Evolutionary conservation across 1,139 yeast genomes (phyloP).

Genomic region (Sugiyamaella neomexicana): DNA sequence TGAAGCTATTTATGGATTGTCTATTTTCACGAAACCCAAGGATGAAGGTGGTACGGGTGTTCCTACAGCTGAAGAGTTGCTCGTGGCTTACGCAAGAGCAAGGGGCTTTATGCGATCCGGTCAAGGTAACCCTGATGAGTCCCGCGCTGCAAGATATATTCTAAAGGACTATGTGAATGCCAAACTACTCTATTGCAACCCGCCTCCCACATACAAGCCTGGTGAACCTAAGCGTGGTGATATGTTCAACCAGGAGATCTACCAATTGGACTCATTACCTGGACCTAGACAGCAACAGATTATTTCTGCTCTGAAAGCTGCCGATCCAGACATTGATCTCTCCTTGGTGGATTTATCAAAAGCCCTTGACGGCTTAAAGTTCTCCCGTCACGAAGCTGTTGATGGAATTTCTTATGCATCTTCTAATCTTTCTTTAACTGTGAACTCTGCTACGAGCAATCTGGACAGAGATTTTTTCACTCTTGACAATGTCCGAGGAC

Average conservation of each 20-base stretch:
- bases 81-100: constrained; percentile 92
- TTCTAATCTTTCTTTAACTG: constrained; percentile 31
- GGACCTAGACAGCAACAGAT: constrained; percentile 75
- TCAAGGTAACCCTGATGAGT: constrained; percentile 95
- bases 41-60: constrained; percentile 89
- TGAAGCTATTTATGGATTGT: constrained; percentile 93
- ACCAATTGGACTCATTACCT: constrained; percentile 58
- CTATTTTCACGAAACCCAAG: constrained; percentile 67
- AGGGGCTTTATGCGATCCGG: constrained; percentile 94
- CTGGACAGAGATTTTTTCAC: constrained; percentile 82
- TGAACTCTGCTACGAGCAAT: constrained; percentile 53
- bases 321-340: constrained; percentile 40
- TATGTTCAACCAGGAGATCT: constrained; percentile 71
- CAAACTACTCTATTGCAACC: constrained; percentile 77
- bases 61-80: constrained; percentile 86
- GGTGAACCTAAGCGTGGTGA: constrained; percentile 39
- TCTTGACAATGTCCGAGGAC: constrained; percentile 64
- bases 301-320: constrained; percentile 30
- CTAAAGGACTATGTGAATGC: constrained; percentile 95
- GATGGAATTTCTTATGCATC: constrained; percentile 41
- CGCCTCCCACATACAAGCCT: constrained; percentile 64
- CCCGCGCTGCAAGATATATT: constrained; percentile 89
- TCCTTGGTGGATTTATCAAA: constrained; percentile 62
- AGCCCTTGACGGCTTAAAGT: constrained; percentile 71
- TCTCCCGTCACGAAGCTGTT: constrained; percentile 70